A percentile compares a stretch with the other conserved stretches of the same genome.
Evolutionary conservation across 139 green algal genomes (phyloP).

Genomic region (Trebouxia sp.): DNA sequence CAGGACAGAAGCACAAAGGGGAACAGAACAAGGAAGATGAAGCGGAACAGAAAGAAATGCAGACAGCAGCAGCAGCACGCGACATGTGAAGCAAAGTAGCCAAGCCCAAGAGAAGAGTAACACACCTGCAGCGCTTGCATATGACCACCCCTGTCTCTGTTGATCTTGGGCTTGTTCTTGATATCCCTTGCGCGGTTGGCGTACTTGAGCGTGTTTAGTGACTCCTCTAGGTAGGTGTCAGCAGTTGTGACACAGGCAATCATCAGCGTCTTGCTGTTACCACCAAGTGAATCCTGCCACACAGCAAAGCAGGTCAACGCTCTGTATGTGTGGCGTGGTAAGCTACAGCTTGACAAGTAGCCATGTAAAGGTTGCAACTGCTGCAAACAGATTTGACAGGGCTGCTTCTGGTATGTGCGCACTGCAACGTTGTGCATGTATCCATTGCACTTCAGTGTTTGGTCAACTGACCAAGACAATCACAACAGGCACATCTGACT

Average conservation of each 20-base stretch:
- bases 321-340: not conserved
- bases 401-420: no score
- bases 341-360: not conserved
- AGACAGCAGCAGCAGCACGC: not conserved
- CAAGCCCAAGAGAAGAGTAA: no score
- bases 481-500: no score
- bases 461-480: not conserved
- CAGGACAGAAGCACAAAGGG: not conserved
- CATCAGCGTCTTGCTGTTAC: constrained; percentile 52
- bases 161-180: constrained; percentile 52
- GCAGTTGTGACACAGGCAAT: constrained; percentile 60
- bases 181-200: constrained; percentile 62
- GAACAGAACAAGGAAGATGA: no score
- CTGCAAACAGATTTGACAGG: not conserved
- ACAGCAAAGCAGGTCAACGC: not conserved
- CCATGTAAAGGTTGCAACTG: not conserved
- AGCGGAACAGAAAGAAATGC: not conserved
- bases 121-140: not conserved
- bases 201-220: constrained; percentile 70
- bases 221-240: constrained; percentile 43
- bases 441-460: not conserved
- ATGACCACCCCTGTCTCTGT: constrained; percentile 11
- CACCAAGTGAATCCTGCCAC: constrained; percentile 34
- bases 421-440: not conserved
- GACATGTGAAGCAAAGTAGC: not conserved